A percentile compares a stretch with the other conserved stretches of the same genome.
These are phyloP conservation scores for Microthyrium microscopicum DNA, from an alignment of 2,329 filamentous ascomycete genomes.

Conservation along the genomic window DNA sequence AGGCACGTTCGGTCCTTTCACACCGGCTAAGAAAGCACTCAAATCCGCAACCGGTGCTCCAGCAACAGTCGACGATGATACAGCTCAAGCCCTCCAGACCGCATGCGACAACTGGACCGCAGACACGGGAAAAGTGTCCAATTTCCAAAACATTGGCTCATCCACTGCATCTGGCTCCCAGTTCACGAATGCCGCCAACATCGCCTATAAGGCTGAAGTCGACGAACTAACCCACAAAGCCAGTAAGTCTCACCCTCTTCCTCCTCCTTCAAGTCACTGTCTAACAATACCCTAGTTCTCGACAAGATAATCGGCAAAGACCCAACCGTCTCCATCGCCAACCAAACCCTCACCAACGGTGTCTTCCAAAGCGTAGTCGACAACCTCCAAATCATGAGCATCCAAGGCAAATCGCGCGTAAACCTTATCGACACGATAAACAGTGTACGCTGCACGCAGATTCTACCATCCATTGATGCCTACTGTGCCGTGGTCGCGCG, in stretches of 20 bases:
- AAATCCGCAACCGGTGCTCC: neutral
- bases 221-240: slow-evolving; percentile 22
- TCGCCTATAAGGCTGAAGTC: slow-evolving; percentile 21
- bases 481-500: slow-evolving; percentile 1
- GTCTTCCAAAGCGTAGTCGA: slow-evolving; percentile 21
- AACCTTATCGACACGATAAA: slow-evolving; percentile 4
- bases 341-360: slow-evolving; percentile 20
- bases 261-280: no score
- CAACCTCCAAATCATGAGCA: slow-evolving; percentile 20
- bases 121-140: slow-evolving; percentile 22
- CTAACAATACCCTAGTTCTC: no score
- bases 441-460: slow-evolving; percentile 1
- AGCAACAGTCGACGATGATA: neutral
- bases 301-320: slow-evolving; percentile 5
- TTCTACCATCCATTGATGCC: slow-evolving; percentile 4
- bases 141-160: slow-evolving; percentile 19
- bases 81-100: neutral
- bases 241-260: slow-evolving; percentile 7
- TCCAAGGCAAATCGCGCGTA: slow-evolving; percentile 12
- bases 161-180: slow-evolving; percentile 17
- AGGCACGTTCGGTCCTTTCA: slow-evolving; percentile 2
- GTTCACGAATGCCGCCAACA: slow-evolving; percentile 20
- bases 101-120: slow-evolving; percentile 21
- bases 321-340: slow-evolving; percentile 17
- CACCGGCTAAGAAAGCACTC: neutral